Base-by-base conservation (phyloP, 768 basidiomycete species). In the Lactarius psammicola region DNA sequence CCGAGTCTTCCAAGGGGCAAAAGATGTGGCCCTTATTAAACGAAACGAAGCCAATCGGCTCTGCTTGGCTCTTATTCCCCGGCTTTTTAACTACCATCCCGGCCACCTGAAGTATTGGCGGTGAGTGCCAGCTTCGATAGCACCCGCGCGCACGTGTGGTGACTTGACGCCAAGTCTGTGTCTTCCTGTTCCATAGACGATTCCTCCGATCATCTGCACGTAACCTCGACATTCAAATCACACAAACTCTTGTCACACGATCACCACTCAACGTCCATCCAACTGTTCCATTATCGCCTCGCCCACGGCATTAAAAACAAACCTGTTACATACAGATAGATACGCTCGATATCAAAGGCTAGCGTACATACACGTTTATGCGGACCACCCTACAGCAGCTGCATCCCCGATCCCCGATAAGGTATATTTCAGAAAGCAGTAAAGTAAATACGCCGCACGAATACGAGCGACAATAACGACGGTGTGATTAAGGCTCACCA, bases 271-370 rank as follows among this genome's bases (percentile, higher is more conserved):
- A 42, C 33, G 15, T 36, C 44, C 56, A 51, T 63, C n/a, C 46
- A n/a, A 38, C 34, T 33, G 55, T 62, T 53, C 49, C 56, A 58
- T 62, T 62, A 62, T 63, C 57, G 6, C 57, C 56, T 63, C 49
- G 60, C 20, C 42, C 40, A 36, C 61, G 61, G 54, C 15, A 59
- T 66, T 58, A 62, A 66, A 66, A 36, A 62, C 56, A 55, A 49
- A 53, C 30, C 56, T 36, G 65, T 62, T 66, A 66, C 65, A 62
- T 66, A 66, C 61, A 59, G 65, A 66, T 66, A 66, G 65, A 66
- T 66, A 66, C 61, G 49, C 56, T 42, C 26, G 56, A 62, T 59
- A 51, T 53, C 65, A 58, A 62, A 62, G 30, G 33, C 57, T 66
- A 66, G 42, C 31, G 56, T 66, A 66, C 65, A 66, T 8, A 63